Conservation (phyloP, 345 rosid genomes). For the Citrus sp. region DNA sequence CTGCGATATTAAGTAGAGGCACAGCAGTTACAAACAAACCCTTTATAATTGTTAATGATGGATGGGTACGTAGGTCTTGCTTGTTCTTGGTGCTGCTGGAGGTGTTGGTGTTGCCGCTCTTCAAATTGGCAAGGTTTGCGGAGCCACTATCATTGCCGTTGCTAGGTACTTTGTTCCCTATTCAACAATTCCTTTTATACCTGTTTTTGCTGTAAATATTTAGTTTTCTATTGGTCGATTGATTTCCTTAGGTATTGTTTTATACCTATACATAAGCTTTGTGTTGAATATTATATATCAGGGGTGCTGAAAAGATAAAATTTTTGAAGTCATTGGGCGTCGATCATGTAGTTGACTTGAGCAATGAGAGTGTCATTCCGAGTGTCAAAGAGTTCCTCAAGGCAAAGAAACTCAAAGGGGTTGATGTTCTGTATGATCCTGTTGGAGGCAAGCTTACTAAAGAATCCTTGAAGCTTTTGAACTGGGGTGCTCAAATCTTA, state of each 20-base stretch:
- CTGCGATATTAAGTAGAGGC: neutral
- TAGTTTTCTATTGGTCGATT: neutral
- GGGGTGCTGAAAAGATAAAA: slow-evolving; percentile 72
- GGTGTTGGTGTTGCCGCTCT: slow-evolving; percentile 96
- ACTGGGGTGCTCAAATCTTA: slow-evolving; percentile 91
- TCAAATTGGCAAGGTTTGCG: slow-evolving; percentile 84
- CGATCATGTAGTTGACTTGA: slow-evolving; percentile 78
- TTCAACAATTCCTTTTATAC: neutral
- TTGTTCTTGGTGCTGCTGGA: slow-evolving; percentile 97
- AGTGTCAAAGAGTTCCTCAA: slow-evolving; percentile 79
- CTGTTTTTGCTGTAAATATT: neutral
- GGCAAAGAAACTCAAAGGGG: slow-evolving; percentile 71
- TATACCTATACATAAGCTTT: neutral
- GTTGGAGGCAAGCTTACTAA: slow-evolving; percentile 83
- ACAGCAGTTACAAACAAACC: neutral
- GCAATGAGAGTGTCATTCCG: slow-evolving; percentile 52
- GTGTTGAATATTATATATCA: slow-evolving; percentile 12
- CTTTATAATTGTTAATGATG: neutral
- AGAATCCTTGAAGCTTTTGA: slow-evolving; percentile 76
- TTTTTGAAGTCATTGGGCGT: slow-evolving; percentile 74
- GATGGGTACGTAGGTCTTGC: slow-evolving; percentile 48
- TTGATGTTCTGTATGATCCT: slow-evolving; percentile 85
- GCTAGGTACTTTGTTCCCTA: slow-evolving; percentile 49
- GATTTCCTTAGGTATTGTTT: neutral
- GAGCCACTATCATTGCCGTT: slow-evolving; percentile 82